Percentiles rank a stretch among this genome's conserved stretches.
Conservation (phyloP, 306 rosid genomes). For the Vachellia collinsii region DNA sequence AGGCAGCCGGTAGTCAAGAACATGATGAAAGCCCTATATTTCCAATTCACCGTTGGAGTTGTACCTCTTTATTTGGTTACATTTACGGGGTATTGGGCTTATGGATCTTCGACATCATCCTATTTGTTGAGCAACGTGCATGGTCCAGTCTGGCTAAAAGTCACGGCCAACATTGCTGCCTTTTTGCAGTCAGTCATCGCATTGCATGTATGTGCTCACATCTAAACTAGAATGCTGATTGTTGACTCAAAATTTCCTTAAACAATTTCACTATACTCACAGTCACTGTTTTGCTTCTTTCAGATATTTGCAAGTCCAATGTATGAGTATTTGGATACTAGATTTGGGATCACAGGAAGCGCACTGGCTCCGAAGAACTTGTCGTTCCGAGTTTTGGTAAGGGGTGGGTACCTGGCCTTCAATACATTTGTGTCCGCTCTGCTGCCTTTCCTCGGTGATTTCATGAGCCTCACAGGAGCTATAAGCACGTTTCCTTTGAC, state of each 20-base stretch:
- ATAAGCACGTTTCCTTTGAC: slow-evolving; percentile 94
- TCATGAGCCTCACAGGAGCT: slow-evolving; percentile 99
- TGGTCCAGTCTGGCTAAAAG: slow-evolving; percentile 86
- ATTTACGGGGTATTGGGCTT: slow-evolving; percentile 94
- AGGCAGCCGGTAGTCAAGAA: slow-evolving; percentile 86
- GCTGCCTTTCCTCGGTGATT: slow-evolving; percentile 93
- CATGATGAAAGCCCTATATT: slow-evolving; percentile 89
- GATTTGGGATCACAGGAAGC: slow-evolving; percentile 73
- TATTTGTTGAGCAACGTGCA: slow-evolving; percentile 75
- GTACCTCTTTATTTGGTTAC: slow-evolving; percentile 78
- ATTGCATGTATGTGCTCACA: slow-evolving; percentile 77
- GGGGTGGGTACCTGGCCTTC: slow-evolving; percentile 83
- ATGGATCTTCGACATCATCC: slow-evolving; percentile 74
- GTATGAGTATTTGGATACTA: slow-evolving; percentile 88
- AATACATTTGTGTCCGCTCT: slow-evolving; percentile 82
- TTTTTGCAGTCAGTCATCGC: slow-evolving; percentile 91
- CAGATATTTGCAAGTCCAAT: slow-evolving; percentile 98
- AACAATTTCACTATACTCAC: slow-evolving; percentile 18
- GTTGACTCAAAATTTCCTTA: slow-evolving; percentile 16
- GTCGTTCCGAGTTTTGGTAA: slow-evolving; percentile 64
- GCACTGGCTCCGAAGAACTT: slow-evolving; percentile 61
- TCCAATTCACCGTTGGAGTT: slow-evolving; percentile 85
- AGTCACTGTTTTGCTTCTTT: slow-evolving; percentile 28
- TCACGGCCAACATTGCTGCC: slow-evolving; percentile 73
- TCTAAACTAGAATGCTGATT: slow-evolving; percentile 28